These are phyloP conservation scores for Pinus albicaulis DNA, from an alignment of 75 land plant species.

Conservation along the genomic window DNA sequence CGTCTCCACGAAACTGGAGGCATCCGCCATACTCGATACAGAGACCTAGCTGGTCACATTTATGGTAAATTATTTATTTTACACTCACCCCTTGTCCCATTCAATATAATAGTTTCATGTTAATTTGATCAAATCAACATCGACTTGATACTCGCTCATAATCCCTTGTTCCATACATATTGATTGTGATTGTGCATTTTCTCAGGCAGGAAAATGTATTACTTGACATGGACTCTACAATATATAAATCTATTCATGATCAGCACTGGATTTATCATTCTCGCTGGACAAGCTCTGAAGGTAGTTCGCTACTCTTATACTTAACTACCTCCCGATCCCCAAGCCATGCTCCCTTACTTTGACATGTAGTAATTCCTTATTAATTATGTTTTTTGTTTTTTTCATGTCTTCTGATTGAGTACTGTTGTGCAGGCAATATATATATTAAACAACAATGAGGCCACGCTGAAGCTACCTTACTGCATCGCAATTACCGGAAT, in stretches of 20 bases:
- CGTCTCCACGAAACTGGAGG: constrained; percentile 80
- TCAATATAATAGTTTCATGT: too few relatives aligned
- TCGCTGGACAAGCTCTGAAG: too few relatives aligned
- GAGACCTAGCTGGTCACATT: constrained; percentile 80
- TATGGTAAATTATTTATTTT: constrained; percentile 34
- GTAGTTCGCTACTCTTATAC: too few relatives aligned
- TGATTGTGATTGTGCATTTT: neutral
- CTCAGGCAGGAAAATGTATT: constrained; percentile 66
- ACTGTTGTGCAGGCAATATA: neutral
- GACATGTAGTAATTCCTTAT: too few relatives aligned
- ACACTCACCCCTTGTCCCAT: too few relatives aligned
- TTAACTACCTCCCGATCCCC: too few relatives aligned
- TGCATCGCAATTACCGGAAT: neutral
- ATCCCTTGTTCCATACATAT: too few relatives aligned
- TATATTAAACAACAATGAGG: neutral
- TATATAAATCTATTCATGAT: constrained; percentile 71
- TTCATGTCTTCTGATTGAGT: too few relatives aligned
- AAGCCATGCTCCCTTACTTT: too few relatives aligned
- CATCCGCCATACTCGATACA: constrained; percentile 77
- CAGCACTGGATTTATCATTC: constrained; percentile 46
- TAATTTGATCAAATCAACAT: too few relatives aligned
- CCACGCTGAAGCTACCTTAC: neutral
- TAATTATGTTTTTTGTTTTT: too few relatives aligned
- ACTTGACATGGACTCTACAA: constrained; percentile 40
- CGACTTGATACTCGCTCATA: too few relatives aligned